Evolutionary conservation across 176 grass and related monocot species (phyloP), one percentile per base, ranked within the genome.

Genomic region (Eragrostis nindensis): DNA sequence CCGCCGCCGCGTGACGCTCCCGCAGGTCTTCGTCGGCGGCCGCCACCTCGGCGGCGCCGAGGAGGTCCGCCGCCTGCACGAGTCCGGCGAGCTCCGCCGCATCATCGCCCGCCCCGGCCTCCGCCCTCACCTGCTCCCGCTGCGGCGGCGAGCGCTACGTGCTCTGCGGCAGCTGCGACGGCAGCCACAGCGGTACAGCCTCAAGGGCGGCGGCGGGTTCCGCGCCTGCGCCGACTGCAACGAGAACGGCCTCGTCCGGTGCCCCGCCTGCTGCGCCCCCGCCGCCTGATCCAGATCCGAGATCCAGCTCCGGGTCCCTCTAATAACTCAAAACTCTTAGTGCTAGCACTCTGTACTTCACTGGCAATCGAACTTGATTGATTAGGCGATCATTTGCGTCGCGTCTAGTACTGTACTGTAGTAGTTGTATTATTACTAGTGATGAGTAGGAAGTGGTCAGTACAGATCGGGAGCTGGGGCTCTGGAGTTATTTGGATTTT

Each of bases 81-180:
- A 44, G 42, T 44, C 42, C 8, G 42, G 42, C 8, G 42, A 44
- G 42, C 42, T 44, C 78, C 13, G 52, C 75, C 7, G 1, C 66
- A 69, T 97, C 26, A 77, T 92, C 14, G 83, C 55, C 64, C 2
- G 17, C 48, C 1, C 5, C 74, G 6, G 56, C 77, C 21, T 43
- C 57, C 6, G 27, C 71, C 4, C 26, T 66, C 40, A 24, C 41
- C 66, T 97, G 90, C 83, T 18, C 19, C 50, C 26, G 52, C 18
- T 97, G 90, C 65, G 76, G 42, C 55, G 90, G 86, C 54, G 83
- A 80, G 75, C 80, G 90, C 16, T 93, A 85, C 79, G 83, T 93
- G 71, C 80, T 90, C 0, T 97, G 94, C 79, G 84, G 73, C 30
- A 68, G 43, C 76, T 93, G 88, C 80, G 73, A 81, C 26, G 90